These are phyloP conservation scores for Kuraishia capsulata DNA, from an alignment of 805 yeast genomes.

Conservation along the genomic window DNA sequence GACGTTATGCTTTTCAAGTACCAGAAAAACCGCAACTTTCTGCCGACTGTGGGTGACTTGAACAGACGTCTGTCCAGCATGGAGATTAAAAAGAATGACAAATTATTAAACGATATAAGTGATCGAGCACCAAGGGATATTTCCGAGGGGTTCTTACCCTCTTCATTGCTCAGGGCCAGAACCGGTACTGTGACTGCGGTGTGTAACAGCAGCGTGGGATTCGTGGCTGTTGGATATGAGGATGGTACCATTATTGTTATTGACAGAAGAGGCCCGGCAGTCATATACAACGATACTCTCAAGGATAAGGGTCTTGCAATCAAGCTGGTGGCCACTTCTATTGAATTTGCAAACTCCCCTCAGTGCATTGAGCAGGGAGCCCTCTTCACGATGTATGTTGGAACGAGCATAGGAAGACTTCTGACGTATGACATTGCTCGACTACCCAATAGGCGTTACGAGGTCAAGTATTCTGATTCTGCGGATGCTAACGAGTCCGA, in stretches of 20 bases:
- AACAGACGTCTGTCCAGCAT: slow-evolving; percentile 18
- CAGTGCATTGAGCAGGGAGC: slow-evolving; percentile 60
- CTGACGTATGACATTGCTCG: slow-evolving; percentile 43
- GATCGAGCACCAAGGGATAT: slow-evolving; percentile 41
- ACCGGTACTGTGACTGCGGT: slow-evolving; percentile 49
- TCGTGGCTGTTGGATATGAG: slow-evolving; percentile 71
- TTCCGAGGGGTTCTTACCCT: slow-evolving; percentile 57
- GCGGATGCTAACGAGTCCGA: slow-evolving; percentile 41
- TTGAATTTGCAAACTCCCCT: slow-evolving; percentile 70
- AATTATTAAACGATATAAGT: slow-evolving; percentile 35
- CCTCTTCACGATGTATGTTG: slow-evolving; percentile 64
- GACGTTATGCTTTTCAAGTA: slow-evolving; percentile 70
- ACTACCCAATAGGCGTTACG: slow-evolving; percentile 51
- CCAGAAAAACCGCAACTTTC: slow-evolving; percentile 40
- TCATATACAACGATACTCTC: slow-evolving; percentile 30
- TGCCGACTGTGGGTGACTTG: slow-evolving; percentile 21
- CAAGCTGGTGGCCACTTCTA: slow-evolving; percentile 35
- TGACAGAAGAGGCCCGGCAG: slow-evolving; percentile 63
- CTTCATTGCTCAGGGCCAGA: slow-evolving; percentile 31
- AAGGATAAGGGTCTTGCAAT: slow-evolving; percentile 18
- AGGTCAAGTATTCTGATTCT: slow-evolving; percentile 39
- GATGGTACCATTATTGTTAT: slow-evolving; percentile 68
- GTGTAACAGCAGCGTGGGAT: slow-evolving; percentile 68
- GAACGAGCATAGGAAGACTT: slow-evolving; percentile 70
- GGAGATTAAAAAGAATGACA: slow-evolving; percentile 9